Percentiles rank a stretch among this genome's conserved stretches.
phyloP scores from a whole-genome alignment of 768 basidiomycete species.

The Boletus rubescentipes region DNA sequence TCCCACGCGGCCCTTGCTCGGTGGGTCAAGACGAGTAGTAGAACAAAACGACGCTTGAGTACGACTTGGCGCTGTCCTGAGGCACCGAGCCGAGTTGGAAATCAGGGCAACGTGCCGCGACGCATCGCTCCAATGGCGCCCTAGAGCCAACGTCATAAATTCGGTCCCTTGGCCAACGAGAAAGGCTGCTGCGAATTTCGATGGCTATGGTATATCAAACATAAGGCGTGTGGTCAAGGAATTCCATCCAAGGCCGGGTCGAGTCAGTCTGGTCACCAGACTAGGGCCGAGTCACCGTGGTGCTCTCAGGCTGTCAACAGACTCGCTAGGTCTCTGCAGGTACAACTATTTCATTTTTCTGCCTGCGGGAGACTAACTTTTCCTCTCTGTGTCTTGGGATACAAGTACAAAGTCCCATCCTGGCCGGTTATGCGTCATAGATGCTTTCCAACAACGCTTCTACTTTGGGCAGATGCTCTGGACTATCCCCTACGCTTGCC shows the following conservation, averaged over 20 bases:
- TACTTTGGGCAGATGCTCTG: conserved; percentile 37
- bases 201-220: conserved; percentile 10
- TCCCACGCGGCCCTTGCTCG: background rate
- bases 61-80: conserved; percentile 2
- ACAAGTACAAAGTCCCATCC: background rate
- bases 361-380: too few relatives aligned
- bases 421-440: conserved; percentile 28
- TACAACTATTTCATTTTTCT: too few relatives aligned
- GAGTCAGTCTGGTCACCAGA: background rate
- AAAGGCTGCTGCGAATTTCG: background rate
- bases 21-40: background rate
- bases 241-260: conserved; percentile 2
- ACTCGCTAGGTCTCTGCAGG: too few relatives aligned
- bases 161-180: background rate
- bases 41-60: background rate
- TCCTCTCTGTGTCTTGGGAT: too few relatives aligned
- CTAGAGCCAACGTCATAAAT: conserved; percentile 18
- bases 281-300: too few relatives aligned
- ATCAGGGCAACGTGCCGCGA: conserved; percentile 11
- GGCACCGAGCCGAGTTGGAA: conserved; percentile 11
- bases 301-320: too few relatives aligned
- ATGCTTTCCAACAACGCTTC: conserved; percentile 50
- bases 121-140: conserved; percentile 13
- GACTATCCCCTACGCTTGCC: conserved; percentile 30
- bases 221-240: conserved; percentile 1